A percentile compares a stretch with the other conserved stretches of the same genome.
Conservation (phyloP, 2,329 filamentous ascomycete genomes). For the Sporothrix pallida region DNA sequence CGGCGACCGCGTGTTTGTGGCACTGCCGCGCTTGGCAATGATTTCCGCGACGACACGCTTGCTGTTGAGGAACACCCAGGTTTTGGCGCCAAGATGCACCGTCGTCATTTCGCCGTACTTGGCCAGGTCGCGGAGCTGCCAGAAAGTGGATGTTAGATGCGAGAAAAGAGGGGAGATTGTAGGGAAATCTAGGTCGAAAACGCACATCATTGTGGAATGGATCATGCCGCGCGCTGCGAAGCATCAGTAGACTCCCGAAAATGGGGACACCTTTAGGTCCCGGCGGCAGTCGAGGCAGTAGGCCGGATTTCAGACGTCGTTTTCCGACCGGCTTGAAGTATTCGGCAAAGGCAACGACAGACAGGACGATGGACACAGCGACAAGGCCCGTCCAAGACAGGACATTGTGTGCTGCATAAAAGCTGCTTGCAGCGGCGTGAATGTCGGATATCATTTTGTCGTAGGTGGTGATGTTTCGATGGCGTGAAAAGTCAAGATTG, state of each 20-base stretch:
- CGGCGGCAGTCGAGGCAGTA: not conserved
- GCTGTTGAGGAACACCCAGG: slow-evolving; percentile 14
- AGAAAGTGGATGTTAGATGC: no score
- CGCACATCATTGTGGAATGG: slow-evolving; percentile 9
- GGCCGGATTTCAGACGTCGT: not conserved
- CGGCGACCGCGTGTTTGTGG: slow-evolving; percentile 1
- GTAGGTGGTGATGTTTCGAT: no score
- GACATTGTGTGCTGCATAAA: not conserved
- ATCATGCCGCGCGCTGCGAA: not conserved
- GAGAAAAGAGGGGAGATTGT: no score
- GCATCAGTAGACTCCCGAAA: not conserved
- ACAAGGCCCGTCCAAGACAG: slow-evolving; percentile 10
- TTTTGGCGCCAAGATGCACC: slow-evolving; percentile 5
- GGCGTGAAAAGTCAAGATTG: no score
- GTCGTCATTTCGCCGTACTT: slow-evolving; percentile 11
- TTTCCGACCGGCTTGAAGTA: slow-evolving; percentile 11
- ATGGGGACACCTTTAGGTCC: slow-evolving; percentile 7
- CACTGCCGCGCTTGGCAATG: slow-evolving; percentile 4
- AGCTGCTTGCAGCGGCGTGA: not conserved
- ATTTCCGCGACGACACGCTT: slow-evolving; percentile 8
- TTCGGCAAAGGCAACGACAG: not conserved
- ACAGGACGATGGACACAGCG: not conserved
- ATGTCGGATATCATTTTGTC: slow-evolving; percentile 1
- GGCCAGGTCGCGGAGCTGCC: not conserved
- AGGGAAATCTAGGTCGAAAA: no score